A percentile compares a stretch with the other conserved stretches of the same genome.
phyloP scores from a whole-genome alignment of 2,329 filamentous ascomycete genomes.

The Chrysosporium queenslandicum region DNA sequence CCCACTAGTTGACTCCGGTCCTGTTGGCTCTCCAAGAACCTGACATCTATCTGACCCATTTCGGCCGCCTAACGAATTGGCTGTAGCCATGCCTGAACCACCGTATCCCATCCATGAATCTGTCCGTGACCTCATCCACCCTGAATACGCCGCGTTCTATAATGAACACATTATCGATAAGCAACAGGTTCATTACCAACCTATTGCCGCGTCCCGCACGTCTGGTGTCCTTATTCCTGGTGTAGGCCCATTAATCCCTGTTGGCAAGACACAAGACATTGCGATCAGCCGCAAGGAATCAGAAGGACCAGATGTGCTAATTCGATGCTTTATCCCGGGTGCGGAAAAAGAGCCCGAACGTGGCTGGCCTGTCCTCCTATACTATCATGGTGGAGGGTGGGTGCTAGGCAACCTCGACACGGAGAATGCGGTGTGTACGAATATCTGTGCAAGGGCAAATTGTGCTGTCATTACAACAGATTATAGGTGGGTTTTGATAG shows the following conservation, averaged over 20 bases:
- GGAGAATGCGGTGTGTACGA: slow-evolving; percentile 49
- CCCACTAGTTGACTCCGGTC: not conserved
- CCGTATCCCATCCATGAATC: slow-evolving; percentile 44
- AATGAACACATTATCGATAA: slow-evolving; percentile 43
- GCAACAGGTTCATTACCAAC: slow-evolving; percentile 47
- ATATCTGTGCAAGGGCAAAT: slow-evolving; percentile 42
- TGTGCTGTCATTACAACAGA: slow-evolving; percentile 49
- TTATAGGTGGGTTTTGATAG: slow-evolving; percentile 38
- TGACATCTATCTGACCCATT: not conserved
- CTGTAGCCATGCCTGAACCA: slow-evolving; percentile 20
- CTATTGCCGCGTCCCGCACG: slow-evolving; percentile 43
- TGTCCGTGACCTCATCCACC: slow-evolving; percentile 38
- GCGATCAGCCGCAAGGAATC: slow-evolving; percentile 37
- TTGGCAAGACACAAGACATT: slow-evolving; percentile 41
- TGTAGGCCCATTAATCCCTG: slow-evolving; percentile 40
- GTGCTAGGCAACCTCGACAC: slow-evolving; percentile 49
- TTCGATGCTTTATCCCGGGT: slow-evolving; percentile 45
- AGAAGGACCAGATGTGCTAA: slow-evolving; percentile 39
- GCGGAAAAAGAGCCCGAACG: slow-evolving; percentile 29
- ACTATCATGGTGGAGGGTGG: slow-evolving; percentile 52
- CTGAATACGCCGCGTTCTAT: slow-evolving; percentile 46
- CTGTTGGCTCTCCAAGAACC: not conserved
- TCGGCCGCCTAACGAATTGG: not conserved
- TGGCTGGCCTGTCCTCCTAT: slow-evolving; percentile 49
- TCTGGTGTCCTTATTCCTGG: slow-evolving; percentile 46